Percentiles rank a stretch among this genome's conserved stretches.
Conservation (phyloP, 2,329 filamentous ascomycete genomes). For the Cadophora sp. region DNA sequence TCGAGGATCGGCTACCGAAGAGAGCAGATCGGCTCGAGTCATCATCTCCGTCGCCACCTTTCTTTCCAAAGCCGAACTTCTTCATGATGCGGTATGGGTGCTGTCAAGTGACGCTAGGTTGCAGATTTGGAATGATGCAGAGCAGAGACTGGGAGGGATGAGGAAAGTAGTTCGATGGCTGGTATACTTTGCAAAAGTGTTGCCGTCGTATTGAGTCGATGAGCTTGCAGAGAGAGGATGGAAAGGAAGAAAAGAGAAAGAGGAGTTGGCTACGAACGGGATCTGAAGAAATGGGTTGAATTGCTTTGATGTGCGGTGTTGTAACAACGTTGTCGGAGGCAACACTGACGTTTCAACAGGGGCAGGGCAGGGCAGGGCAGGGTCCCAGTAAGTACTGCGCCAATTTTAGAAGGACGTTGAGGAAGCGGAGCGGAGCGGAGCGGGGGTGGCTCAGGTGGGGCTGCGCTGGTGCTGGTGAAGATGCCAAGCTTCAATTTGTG, state of each 20-base stretch:
- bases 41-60: constrained; percentile 55
- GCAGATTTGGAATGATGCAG: constrained; percentile 2
- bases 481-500: too few relatives aligned
- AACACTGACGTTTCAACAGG: constrained; percentile 9
- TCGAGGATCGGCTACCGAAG: constrained; percentile 51
- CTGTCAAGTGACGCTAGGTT: background rate
- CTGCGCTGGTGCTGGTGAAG: too few relatives aligned
- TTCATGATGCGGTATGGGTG: constrained; percentile 53
- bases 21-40: constrained; percentile 56
- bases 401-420: background rate
- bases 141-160: background rate
- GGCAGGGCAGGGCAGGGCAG: background rate
- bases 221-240: background rate
- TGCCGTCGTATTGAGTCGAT: background rate
- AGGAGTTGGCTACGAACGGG: background rate
- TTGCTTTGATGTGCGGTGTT: background rate
- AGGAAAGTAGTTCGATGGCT: background rate
- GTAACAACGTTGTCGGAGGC: constrained; percentile 6
- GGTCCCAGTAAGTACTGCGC: too few relatives aligned
- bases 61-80: constrained; percentile 66
- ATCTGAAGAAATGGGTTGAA: background rate
- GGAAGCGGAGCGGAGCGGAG: background rate
- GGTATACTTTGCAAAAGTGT: background rate
- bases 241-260: background rate
- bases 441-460: background rate